A percentile compares a stretch with the other conserved stretches of the same genome.
phyloP scores from a whole-genome alignment of 768 basidiomycete genomes.

The Crassisporium funariophilum region DNA sequence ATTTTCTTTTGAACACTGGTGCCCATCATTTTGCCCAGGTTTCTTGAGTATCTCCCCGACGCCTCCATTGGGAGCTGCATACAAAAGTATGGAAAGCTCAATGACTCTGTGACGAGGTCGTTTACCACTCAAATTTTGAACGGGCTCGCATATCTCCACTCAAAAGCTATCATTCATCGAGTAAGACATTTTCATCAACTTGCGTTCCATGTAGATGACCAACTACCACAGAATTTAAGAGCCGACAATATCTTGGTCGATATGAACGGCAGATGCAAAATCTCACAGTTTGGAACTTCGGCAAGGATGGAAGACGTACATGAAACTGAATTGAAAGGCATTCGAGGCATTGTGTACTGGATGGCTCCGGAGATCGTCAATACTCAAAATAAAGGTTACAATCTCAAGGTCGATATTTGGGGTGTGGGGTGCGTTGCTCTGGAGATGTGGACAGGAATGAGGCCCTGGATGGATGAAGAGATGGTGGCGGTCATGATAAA shows the following conservation, averaged over 20 bases:
- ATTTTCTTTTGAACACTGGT: conserved; percentile 1
- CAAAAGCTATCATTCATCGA: conserved; percentile 88
- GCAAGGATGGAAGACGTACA: conserved; percentile 89
- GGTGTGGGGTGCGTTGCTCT: conserved; percentile 97
- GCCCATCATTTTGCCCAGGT: conserved; percentile 50
- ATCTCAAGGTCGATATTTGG: conserved; percentile 98
- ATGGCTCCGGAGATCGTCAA: conserved; percentile 97
- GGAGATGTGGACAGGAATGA: conserved; percentile 98
- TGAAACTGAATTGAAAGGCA: conserved; percentile 83
- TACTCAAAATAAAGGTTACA: conserved; percentile 87
- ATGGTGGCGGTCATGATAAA: conserved; percentile 93
- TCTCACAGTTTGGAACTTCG: conserved; percentile 98
- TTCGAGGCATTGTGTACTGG: conserved; percentile 99
- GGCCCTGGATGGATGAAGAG: conserved; percentile 93
- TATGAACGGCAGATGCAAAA: conserved; percentile 90
- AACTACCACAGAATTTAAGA: conserved; percentile 76
- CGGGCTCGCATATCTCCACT: conserved; percentile 92
- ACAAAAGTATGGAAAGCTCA: conserved; percentile 90
- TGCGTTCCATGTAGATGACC: neutral
- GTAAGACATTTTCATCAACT: conserved; percentile 40
- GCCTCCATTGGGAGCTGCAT: conserved; percentile 92
- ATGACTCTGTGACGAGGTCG: conserved; percentile 88
- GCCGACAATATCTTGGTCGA: conserved; percentile 99
- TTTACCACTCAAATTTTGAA: conserved; percentile 91
- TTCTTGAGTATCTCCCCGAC: conserved; percentile 98